Base-by-base conservation (phyloP, 2,329 filamentous ascomycete species). In the Alternaria infectoria region DNA sequence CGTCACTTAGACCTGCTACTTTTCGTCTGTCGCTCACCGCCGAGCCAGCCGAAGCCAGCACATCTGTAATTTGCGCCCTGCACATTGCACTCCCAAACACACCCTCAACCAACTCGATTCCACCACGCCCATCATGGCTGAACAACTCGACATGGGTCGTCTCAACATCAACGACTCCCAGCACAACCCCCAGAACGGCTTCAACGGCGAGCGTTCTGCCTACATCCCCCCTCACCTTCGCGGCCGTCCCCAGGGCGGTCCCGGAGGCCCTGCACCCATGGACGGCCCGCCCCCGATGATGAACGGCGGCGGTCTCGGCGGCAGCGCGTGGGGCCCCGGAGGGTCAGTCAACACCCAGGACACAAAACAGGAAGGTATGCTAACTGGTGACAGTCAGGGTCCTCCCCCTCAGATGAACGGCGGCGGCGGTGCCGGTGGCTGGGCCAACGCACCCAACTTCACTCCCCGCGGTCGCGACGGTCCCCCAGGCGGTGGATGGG, bases 151-250 rank as follows among this genome's bases (percentile, higher is more conserved):
- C 85, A 93, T 95, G 88, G 87, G 86, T 79, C 88, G 89, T 79
- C 85, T 95, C 76, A 90, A 84, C 82, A 85, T 95, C 69, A 88
- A 87, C 79, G 88, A 90, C 70, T 88, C 86, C 65, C 85, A 88
- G 81, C 87, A 89, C 78, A 87, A 86, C 71, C 79, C 82, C 56
- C 60, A 62, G 56, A 81, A 83, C 76, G 82, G 79, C 77, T 81
- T 82, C 74, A 83, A 85, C 69, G 74, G 77, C 64, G 86, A 83
- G 72, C 90, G 90, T 76, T 91, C 91, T 79, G 86, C 88, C 61
- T 96, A 96, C 86, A 93, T 96, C 71, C 92, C 92, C 70, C 92
- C 92, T 81, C 93, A 96, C 82, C 89, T 94, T 86, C 90, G 92
- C 78, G 77, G 77, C 44, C 77, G 79, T 62, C 77, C 79, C 61